These are phyloP conservation scores for Lagerstroemia speciosa DNA, from an alignment of 345 rosid species.

Conservation along the genomic window DNA sequence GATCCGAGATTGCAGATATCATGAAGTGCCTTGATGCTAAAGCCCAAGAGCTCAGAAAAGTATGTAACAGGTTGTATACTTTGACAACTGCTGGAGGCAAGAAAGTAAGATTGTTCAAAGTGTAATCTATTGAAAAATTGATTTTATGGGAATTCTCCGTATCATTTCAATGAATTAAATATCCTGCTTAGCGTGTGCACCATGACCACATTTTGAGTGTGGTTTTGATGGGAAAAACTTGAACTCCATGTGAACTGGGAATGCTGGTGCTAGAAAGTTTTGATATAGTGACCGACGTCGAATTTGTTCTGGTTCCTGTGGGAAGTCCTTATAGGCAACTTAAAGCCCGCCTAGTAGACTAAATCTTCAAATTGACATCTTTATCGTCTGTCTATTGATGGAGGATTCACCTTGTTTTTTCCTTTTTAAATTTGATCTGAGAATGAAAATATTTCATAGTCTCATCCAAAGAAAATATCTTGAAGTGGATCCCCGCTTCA, in stretches of 20 bases:
- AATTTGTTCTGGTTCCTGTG: not conserved
- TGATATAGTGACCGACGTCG: not conserved
- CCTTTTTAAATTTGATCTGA: not conserved
- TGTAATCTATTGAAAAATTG: not conserved
- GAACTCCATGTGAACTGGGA: constrained; percentile 5
- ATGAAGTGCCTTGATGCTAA: constrained; percentile 48
- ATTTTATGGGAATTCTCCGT: not conserved
- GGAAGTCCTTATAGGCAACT: not conserved
- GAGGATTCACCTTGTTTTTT: not conserved
- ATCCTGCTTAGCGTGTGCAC: not conserved
- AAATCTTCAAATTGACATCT: too few relatives aligned
- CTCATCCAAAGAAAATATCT: not conserved
- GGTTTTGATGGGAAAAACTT: not conserved
- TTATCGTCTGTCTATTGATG: not conserved
- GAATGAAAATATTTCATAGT: not conserved
- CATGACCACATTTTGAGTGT: not conserved
- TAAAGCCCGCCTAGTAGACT: not conserved
- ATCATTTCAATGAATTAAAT: not conserved
- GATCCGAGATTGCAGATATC: constrained; percentile 58
- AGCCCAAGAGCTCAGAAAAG: constrained; percentile 51
- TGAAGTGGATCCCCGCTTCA: not conserved
- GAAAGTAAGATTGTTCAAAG: not conserved
- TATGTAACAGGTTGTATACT: constrained; percentile 57
- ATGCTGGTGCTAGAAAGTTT: not conserved
- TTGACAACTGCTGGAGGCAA: not conserved